These are phyloP conservation scores for Chaetomium cochliodes DNA, from an alignment of 495 filamentous ascomycete genomes.

Conservation along the genomic window DNA sequence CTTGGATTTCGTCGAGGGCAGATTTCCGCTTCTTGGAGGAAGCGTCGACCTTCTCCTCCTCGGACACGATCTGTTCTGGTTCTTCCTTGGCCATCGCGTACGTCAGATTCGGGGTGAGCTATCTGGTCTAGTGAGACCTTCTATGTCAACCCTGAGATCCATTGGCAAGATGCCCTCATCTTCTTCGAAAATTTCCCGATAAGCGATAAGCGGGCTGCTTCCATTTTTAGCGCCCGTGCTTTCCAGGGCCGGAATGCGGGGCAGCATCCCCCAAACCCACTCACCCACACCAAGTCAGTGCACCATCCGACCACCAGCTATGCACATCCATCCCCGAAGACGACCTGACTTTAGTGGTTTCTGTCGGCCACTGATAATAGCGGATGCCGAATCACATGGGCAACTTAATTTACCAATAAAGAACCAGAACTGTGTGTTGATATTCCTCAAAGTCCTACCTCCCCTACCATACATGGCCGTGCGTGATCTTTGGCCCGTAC, in stretches of 20 bases:
- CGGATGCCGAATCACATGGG: too few species aligned
- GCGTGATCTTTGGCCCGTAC: too few species aligned
- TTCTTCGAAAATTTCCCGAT: constrained; percentile 31
- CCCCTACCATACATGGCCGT: too few species aligned
- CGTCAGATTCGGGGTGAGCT: not conserved
- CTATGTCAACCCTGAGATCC: not conserved
- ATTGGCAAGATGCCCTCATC: too few species aligned
- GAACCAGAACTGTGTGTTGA: too few species aligned
- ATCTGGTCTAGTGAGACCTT: not conserved
- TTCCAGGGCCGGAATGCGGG: constrained; percentile 18
- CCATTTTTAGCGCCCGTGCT: constrained; percentile 14
- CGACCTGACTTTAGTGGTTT: too few species aligned
- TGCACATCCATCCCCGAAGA: too few species aligned
- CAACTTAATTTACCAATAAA: too few species aligned
- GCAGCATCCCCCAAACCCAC: not conserved
- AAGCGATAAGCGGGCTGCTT: constrained; percentile 27
- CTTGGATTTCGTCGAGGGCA: constrained; percentile 71
- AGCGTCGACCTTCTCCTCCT: constrained; percentile 12
- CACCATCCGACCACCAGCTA: not conserved
- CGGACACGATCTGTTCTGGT: constrained; percentile 15
- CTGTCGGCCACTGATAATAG: too few species aligned
- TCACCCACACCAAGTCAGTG: not conserved
- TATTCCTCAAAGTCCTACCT: too few species aligned
- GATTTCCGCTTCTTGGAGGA: constrained; percentile 69
- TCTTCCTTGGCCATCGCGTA: constrained; percentile 22